phyloP scores from a whole-genome alignment of 305 asterid genomes.

The Fraxinus velutina region DNA sequence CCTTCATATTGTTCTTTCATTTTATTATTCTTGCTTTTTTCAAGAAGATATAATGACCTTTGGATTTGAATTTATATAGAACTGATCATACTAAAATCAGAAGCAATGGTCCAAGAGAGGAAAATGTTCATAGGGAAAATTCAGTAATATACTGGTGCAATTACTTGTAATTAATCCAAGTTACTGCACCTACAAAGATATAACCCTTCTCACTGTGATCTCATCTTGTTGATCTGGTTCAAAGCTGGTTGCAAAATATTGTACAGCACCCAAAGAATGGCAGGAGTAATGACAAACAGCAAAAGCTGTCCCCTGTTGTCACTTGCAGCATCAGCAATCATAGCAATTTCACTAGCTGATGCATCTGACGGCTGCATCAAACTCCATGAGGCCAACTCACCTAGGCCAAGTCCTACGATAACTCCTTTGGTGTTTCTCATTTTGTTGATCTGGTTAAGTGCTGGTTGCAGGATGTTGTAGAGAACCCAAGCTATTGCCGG shows the following conservation, averaged over 20 bases:
- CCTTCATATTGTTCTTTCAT: background rate
- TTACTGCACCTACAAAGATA: background rate
- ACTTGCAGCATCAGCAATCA: slow-evolving; percentile 53
- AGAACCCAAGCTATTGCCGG: slow-evolving; percentile 87
- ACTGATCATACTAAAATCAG: background rate
- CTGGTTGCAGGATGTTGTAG: slow-evolving; percentile 79
- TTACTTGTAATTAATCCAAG: slow-evolving; percentile 14
- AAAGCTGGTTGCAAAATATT: slow-evolving; percentile 51
- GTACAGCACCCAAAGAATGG: slow-evolving; percentile 46
- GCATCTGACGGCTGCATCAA: slow-evolving; percentile 53
- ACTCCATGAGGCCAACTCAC: slow-evolving; percentile 56
- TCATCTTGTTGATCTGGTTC: slow-evolving; percentile 54
- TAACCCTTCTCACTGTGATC: slow-evolving; percentile 28
- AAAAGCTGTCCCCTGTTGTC: slow-evolving; percentile 45
- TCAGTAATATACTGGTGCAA: slow-evolving; percentile 18
- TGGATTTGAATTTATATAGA: slow-evolving; percentile 16
- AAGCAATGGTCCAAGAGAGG: background rate
- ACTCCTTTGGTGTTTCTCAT: slow-evolving; percentile 65
- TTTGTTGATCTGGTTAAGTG: slow-evolving; percentile 68
- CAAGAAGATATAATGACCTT: background rate
- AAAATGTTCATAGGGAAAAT: slow-evolving; percentile 12
- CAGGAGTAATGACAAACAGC: slow-evolving; percentile 47
- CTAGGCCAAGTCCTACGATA: slow-evolving; percentile 61
- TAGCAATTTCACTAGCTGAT: slow-evolving; percentile 51
- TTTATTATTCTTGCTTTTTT: background rate